A percentile compares a stretch with the other conserved stretches of the same genome.
Conservation (phyloP, 2,329 filamentous ascomycete genomes). For the Botrytis elliptica region DNA sequence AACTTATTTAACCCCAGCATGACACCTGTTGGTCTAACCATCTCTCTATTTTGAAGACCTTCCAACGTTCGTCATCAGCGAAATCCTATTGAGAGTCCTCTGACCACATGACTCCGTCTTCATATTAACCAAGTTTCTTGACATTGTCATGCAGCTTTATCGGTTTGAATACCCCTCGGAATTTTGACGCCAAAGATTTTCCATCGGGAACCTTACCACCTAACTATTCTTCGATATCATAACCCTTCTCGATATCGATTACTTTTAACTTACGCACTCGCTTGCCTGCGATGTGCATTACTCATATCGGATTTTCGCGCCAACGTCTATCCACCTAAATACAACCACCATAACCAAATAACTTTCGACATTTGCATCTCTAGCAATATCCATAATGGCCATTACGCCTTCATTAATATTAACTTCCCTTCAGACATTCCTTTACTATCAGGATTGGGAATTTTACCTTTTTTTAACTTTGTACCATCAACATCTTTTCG, state of each 20-base stretch:
- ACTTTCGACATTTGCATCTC: not conserved
- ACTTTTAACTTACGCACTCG: not conserved
- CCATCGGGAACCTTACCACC: not conserved
- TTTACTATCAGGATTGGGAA: not conserved
- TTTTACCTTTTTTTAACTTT: too few relatives aligned
- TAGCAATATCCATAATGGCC: not conserved
- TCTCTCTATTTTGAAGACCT: not conserved
- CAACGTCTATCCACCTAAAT: not conserved
- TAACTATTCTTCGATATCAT: not conserved
- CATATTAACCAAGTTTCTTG: not conserved
- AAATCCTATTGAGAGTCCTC: not conserved
- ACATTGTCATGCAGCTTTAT: not conserved
- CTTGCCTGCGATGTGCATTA: not conserved
- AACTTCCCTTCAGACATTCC: not conserved
- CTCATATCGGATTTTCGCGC: not conserved
- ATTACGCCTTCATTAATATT: not conserved
- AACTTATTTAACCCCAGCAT: not conserved
- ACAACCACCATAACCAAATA: not conserved
- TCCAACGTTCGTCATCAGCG: not conserved
- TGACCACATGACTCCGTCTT: not conserved
- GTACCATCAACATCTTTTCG: too few relatives aligned
- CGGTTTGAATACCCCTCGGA: not conserved
- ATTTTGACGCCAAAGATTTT: not conserved
- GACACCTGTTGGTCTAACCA: not conserved
- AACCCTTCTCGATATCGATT: not conserved